These are phyloP conservation scores for Solioccasus polychromus DNA, from an alignment of 768 basidiomycete species.

Conservation along the genomic window DNA sequence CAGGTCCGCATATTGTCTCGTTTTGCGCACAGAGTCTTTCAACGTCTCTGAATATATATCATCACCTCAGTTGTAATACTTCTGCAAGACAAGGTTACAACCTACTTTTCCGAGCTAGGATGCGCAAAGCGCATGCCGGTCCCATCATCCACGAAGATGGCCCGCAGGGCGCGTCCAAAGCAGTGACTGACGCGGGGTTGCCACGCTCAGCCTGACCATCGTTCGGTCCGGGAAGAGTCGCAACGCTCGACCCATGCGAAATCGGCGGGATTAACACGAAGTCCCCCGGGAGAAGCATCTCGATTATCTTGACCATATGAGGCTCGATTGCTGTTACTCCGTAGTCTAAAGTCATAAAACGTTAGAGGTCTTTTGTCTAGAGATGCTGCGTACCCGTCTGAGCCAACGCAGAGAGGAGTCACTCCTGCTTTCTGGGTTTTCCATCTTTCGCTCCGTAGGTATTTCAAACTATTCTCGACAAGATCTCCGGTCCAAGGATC, in stretches of 20 bases:
- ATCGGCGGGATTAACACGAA: too few relatives aligned
- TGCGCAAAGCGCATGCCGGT: constrained; percentile 22
- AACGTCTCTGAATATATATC: constrained; percentile 6
- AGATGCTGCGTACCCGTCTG: constrained; percentile 12
- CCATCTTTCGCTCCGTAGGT: constrained; percentile 8
- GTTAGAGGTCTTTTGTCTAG: not conserved
- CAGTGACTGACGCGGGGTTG: too few relatives aligned
- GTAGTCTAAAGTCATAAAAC: constrained; percentile 7
- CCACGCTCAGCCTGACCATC: too few relatives aligned
- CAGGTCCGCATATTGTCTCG: constrained; percentile 15
- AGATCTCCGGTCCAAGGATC: constrained; percentile 15
- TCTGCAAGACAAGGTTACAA: not conserved
- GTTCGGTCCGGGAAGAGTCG: too few relatives aligned
- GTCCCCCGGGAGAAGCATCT: too few relatives aligned
- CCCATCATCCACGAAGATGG: constrained; percentile 22
- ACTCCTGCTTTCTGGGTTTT: constrained; percentile 22
- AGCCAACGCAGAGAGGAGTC: constrained; percentile 21
- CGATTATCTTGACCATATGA: too few relatives aligned
- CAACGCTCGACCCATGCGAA: too few relatives aligned
- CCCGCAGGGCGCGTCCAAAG: not conserved
- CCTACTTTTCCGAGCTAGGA: constrained; percentile 16
- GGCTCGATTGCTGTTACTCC: constrained; percentile 9
- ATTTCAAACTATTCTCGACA: constrained; percentile 8
- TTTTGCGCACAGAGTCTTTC: constrained; percentile 1
- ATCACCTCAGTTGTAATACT: not conserved